Evolutionary conservation across 495 filamentous ascomycete species (phyloP).

Genomic region (Echria macrotheca): DNA sequence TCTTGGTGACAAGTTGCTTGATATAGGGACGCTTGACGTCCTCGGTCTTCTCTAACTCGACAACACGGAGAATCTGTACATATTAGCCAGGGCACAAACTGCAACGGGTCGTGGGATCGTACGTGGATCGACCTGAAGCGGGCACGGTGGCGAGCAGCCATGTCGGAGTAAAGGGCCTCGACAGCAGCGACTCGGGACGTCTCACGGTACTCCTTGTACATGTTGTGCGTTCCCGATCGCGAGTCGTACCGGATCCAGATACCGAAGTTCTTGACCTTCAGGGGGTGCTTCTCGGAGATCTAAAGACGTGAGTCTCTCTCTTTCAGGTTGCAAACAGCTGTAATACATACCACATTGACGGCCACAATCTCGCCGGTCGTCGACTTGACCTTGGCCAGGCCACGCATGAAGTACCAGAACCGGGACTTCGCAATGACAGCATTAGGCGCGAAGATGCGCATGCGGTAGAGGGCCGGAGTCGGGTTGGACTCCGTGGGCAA

Average conservation of each 20-base stretch:
- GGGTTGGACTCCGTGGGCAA: conserved; percentile 93
- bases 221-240: conserved; percentile 99
- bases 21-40: conserved; percentile 97
- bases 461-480: conserved; percentile 96
- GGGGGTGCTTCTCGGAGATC: conserved; percentile 97
- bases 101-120: conserved; percentile 30
- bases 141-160: conserved; percentile 96
- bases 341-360: conserved; percentile 88
- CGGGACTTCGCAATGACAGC: conserved; percentile 96
- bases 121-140: conserved; percentile 98
- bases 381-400: conserved; percentile 99
- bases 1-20: conserved; percentile 92
- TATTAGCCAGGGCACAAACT: conserved; percentile 28
- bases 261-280: conserved; percentile 99
- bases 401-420: conserved; percentile 99
- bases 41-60: conserved; percentile 87
- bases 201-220: conserved; percentile 99
- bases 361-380: conserved; percentile 97
- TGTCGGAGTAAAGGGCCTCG: conserved; percentile 97
- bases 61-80: conserved; percentile 88
- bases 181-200: conserved; percentile 92
- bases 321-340: conserved; percentile 5
- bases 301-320: conserved; percentile 31
- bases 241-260: conserved; percentile 99
- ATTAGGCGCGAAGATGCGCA: conserved; percentile 99